phyloP scores from a whole-genome alignment of 495 filamentous ascomycete genomes.

The Neurospora sp. region DNA sequence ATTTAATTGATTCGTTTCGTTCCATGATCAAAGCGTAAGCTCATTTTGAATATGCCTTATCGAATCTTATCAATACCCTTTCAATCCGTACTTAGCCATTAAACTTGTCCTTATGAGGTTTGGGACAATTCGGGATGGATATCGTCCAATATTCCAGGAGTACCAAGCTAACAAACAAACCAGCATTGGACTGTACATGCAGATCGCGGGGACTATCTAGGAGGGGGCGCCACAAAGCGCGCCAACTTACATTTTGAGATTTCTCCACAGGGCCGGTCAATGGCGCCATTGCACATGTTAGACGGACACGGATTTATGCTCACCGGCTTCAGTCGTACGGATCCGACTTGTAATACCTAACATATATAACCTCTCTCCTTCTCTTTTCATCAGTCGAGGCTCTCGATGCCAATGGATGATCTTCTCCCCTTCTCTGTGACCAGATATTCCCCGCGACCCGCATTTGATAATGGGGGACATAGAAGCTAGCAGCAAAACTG shows the following conservation, averaged over 20 bases:
- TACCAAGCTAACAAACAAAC: too few relatives aligned
- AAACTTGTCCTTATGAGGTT: too few relatives aligned
- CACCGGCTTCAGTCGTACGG: neutral
- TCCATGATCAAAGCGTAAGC: too few relatives aligned
- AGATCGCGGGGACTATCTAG: neutral
- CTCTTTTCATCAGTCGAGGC: neutral
- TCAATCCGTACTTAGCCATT: too few relatives aligned
- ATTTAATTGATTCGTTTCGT: too few relatives aligned
- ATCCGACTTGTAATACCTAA: neutral
- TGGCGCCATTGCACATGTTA: neutral
- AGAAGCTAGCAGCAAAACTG: neutral
- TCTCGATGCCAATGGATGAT: neutral
- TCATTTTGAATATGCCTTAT: too few relatives aligned
- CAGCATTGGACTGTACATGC: neutral
- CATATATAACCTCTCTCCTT: neutral
- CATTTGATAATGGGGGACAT: neutral
- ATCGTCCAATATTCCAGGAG: too few relatives aligned
- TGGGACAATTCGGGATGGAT: too few relatives aligned
- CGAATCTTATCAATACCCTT: too few relatives aligned
- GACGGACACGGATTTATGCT: neutral
- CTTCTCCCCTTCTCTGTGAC: neutral
- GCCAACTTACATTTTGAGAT: neutral
- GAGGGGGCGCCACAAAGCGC: neutral
- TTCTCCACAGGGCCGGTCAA: neutral
- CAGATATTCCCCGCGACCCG: neutral